A percentile compares a stretch with the other conserved stretches of the same genome.
These are phyloP conservation scores for Pleurotus tuber-regium DNA, from an alignment of 768 basidiomycete genomes.

Conservation along the genomic window DNA sequence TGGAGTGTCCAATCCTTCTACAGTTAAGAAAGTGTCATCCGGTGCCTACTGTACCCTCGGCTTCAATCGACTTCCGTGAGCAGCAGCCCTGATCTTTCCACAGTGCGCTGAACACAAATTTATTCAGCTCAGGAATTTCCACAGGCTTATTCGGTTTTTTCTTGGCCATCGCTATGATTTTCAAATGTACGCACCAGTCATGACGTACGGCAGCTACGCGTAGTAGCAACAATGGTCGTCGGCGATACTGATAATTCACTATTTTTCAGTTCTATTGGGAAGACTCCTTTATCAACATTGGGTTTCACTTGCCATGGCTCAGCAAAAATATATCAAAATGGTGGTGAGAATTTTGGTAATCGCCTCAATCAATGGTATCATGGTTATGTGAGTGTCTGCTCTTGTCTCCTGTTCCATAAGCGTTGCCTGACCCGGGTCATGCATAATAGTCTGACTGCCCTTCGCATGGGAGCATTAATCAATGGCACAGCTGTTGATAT, in stretches of 20 bases:
- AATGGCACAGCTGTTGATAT: neutral
- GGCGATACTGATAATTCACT: neutral
- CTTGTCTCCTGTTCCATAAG: neutral
- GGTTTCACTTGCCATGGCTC: conserved; percentile 4
- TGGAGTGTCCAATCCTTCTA: neutral
- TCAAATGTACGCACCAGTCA: conserved; percentile 2
- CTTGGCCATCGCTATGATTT: neutral
- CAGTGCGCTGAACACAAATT: too few relatives aligned
- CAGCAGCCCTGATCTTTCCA: neutral
- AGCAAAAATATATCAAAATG: neutral
- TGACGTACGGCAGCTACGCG: too few relatives aligned
- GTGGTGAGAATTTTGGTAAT: neutral
- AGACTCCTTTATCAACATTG: conserved; percentile 2
- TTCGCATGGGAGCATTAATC: neutral
- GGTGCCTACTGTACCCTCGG: neutral
- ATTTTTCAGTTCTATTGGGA: neutral
- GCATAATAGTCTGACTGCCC: neutral
- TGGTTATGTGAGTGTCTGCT: neutral
- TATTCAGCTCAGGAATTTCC: neutral
- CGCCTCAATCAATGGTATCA: conserved; percentile 1
- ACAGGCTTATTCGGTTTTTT: conserved; percentile 5
- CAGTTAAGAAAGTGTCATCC: neutral
- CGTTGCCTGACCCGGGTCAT: neutral
- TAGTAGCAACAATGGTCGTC: neutral
- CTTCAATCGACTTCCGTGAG: neutral